Evolutionary conservation across 441 rosid species (phyloP).

Genomic region (Erodium texanum): DNA sequence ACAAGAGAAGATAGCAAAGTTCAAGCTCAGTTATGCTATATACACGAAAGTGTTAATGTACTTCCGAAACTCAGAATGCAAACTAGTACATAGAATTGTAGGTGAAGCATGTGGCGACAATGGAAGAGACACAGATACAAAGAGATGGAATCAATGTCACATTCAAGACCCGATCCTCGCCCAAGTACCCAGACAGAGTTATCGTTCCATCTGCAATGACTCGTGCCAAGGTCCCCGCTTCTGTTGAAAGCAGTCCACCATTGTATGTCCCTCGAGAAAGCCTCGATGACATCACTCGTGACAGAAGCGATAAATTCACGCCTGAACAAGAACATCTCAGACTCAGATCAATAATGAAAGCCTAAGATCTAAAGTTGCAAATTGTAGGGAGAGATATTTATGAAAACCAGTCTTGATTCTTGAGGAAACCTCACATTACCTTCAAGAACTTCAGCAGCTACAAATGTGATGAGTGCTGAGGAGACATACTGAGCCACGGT

Average conservation of each 20-base stretch:
- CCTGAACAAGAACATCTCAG: constrained; percentile 25
- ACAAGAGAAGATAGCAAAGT: no score
- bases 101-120: constrained; percentile 34
- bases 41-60: background rate
- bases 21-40: background rate
- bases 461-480: constrained; percentile 37
- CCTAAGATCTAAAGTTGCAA: no score
- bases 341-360: background rate
- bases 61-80: background rate
- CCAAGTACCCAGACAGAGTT: constrained; percentile 42
- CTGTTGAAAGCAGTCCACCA: constrained; percentile 49
- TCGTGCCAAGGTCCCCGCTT: constrained; percentile 49
- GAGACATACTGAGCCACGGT: constrained; percentile 34
- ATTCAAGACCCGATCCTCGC: constrained; percentile 35
- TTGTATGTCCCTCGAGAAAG: constrained; percentile 48
- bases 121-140: constrained; percentile 33
- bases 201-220: constrained; percentile 51
- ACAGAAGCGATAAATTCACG: constrained; percentile 40
- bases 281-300: constrained; percentile 49
- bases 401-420: background rate
- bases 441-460: constrained; percentile 53
- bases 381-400: no score
- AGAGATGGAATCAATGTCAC: constrained; percentile 39
- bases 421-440: constrained; percentile 23
- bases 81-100: constrained; percentile 33